phyloP scores from a whole-genome alignment of 2,329 filamentous ascomycete species.

The Neurospora sp. region DNA sequence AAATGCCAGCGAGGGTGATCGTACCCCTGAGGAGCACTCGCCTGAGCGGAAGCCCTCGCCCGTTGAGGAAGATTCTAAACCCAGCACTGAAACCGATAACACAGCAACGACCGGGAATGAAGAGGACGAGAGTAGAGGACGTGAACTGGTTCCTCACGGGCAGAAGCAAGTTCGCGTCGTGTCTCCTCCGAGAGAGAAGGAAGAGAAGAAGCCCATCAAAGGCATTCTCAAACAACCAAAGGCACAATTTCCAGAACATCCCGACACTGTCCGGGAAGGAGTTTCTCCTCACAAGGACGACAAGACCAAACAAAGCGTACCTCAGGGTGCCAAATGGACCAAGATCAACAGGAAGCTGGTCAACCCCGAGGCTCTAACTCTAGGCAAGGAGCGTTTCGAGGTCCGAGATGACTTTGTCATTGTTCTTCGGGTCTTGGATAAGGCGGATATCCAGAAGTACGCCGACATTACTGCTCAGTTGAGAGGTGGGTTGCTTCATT shows the following conservation, averaged over 20 bases:
- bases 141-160: constrained; percentile 28
- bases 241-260: constrained; percentile 76
- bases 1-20: not conserved
- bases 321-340: constrained; percentile 77
- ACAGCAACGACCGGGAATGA: constrained; percentile 9
- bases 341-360: constrained; percentile 84
- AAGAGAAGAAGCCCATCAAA: constrained; percentile 61
- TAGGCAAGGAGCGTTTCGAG: constrained; percentile 85
- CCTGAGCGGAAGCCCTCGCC: constrained; percentile 17
- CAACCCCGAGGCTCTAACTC: constrained; percentile 76
- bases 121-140: constrained; percentile 30
- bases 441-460: constrained; percentile 83
- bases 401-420: constrained; percentile 91
- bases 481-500: constrained; percentile 48
- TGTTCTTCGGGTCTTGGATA: constrained; percentile 75
- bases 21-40: constrained; percentile 6
- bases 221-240: constrained; percentile 80
- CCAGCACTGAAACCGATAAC: constrained; percentile 11
- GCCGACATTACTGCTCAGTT: constrained; percentile 73
- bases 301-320: constrained; percentile 62
- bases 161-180: constrained; percentile 56
- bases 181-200: constrained; percentile 55
- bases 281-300: constrained; percentile 91
- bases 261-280: constrained; percentile 73
- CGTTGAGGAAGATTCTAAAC: constrained; percentile 2